phyloP scores from a whole-genome alignment of 805 yeast genomes.

The Yamadazyma olivae region DNA sequence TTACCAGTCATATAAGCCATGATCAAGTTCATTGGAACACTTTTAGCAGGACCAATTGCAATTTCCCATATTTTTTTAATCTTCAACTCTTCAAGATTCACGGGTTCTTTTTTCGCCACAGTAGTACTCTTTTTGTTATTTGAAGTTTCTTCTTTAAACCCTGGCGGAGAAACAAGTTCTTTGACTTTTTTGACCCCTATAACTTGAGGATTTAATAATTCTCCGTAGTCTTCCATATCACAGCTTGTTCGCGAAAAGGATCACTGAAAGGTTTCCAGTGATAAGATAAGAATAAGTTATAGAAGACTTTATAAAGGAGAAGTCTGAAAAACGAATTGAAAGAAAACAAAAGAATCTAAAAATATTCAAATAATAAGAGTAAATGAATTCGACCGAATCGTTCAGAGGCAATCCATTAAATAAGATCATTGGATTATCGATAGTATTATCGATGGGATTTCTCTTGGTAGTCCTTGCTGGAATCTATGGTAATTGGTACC shows the following conservation, averaged over 20 bases:
- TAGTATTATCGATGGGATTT: slow-evolving; percentile 85
- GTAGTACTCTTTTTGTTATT: neutral
- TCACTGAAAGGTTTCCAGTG: too few relatives aligned
- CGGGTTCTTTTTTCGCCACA: slow-evolving; percentile 3
- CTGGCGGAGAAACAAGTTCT: slow-evolving; percentile 15
- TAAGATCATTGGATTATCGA: slow-evolving; percentile 71
- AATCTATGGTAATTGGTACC: slow-evolving; percentile 87
- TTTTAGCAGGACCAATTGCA: slow-evolving; percentile 77
- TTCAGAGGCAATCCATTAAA: slow-evolving; percentile 57
- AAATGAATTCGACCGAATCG: slow-evolving; percentile 21
- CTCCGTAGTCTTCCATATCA: slow-evolving; percentile 8
- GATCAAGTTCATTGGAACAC: slow-evolving; percentile 82
- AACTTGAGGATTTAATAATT: slow-evolving; percentile 12
- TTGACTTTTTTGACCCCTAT: slow-evolving; percentile 7
- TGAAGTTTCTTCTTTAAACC: slow-evolving; percentile 8
- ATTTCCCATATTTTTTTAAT: slow-evolving; percentile 80
- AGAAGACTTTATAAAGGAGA: too few relatives aligned
- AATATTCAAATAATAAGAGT: too few relatives aligned
- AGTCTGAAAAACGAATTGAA: too few relatives aligned
- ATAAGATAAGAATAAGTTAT: too few relatives aligned
- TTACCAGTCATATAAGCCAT: slow-evolving; percentile 95
- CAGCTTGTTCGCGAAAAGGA: too few relatives aligned
- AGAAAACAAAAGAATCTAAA: too few relatives aligned
- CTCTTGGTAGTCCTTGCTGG: slow-evolving; percentile 84
- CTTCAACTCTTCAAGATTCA: slow-evolving; percentile 32